Evolutionary conservation across 108 stramenopile species (phyloP), one percentile per base, ranked within the genome.

Genomic region (Nitzschia palea): DNA sequence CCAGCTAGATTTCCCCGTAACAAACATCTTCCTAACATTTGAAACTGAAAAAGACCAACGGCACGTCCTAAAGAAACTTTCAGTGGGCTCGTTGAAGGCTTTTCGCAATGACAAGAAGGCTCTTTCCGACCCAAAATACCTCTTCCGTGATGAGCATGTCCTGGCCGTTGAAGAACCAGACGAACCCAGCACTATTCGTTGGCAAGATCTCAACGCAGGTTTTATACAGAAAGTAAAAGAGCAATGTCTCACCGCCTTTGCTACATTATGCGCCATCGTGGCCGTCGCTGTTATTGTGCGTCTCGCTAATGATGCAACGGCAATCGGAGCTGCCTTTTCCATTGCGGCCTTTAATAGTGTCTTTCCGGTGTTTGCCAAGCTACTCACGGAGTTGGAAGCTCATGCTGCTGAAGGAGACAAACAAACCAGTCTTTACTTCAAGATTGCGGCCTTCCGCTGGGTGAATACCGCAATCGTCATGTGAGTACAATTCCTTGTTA

Each of bases 1-100:
- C 15, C 86, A 90, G 53, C 81, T 79, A 35, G 68, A 84, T 8
- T 93, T 86, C 42, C 83, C 83, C 10, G 86, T 81, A 10, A 87
- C 85, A 12, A 76, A 80, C 27, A 90, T 96, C 4, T 96, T 90
- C 66, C 63, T 90, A 50, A 96, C 87, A 9, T 96, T 96, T 67
- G 93, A 94, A 66, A 91, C 82, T 20, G 92, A 96, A 77, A 70
- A 40, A 2, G 73, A 52, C 27, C 95, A 96, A 65, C 82, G 95
- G n/a, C 43, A 73, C 26, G 91, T 91, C 26, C 77, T 96, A 17
- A 44, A 71, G 17, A 59, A 64, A 28, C 79, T 96, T 66, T 68
- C 74, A 17, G 79, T 84, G 12, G 95, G 92, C 8, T 71, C 68
- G 20, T 44, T 85, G 37, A 36, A 76, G 6, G 84, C 86, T 27